These are phyloP conservation scores for Metschnikowia drakensbergensis DNA, from an alignment of 805 yeast species.

Conservation along the genomic window DNA sequence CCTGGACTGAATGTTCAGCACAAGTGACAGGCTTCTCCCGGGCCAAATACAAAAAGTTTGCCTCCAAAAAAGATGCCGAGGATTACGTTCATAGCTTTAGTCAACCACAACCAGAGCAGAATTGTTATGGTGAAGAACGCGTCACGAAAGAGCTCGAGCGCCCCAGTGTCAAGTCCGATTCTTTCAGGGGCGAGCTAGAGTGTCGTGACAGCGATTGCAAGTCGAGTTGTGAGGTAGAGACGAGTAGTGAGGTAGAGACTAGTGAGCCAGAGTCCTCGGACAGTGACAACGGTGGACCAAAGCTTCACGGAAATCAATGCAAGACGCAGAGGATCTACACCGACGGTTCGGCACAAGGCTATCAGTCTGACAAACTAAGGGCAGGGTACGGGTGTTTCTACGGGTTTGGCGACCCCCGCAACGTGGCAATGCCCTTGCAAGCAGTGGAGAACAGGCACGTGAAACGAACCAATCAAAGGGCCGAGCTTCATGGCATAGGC, in stretches of 20 bases:
- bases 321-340: slow-evolving; percentile 45
- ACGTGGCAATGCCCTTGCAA: slow-evolving; percentile 51
- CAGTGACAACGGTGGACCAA: too few species aligned
- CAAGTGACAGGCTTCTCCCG: slow-evolving; percentile 55
- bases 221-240: too few species aligned
- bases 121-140: too few species aligned
- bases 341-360: slow-evolving; percentile 73
- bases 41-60: slow-evolving; percentile 57
- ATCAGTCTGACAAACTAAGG: slow-evolving; percentile 40
- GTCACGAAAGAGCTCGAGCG: too few species aligned
- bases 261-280: too few species aligned
- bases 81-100: slow-evolving; percentile 19
- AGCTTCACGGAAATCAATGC: too few species aligned
- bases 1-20: slow-evolving; percentile 55
- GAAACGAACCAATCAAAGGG: slow-evolving; percentile 70
- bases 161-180: too few species aligned
- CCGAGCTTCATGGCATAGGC: slow-evolving; percentile 68
- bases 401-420: slow-evolving; percentile 52
- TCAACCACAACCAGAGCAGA: background rate
- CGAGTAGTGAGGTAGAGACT: too few species aligned
- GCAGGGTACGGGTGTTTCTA: slow-evolving; percentile 79
- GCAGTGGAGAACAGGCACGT: slow-evolving; percentile 18
- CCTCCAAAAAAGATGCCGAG: slow-evolving; percentile 45
- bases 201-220: too few species aligned
- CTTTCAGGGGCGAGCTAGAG: too few species aligned